Evolutionary conservation across 225 moss, liverwort and hornwort genomes (phyloP), one percentile per base, ranked within the genome.

Genomic region (Polytrichum commune): DNA sequence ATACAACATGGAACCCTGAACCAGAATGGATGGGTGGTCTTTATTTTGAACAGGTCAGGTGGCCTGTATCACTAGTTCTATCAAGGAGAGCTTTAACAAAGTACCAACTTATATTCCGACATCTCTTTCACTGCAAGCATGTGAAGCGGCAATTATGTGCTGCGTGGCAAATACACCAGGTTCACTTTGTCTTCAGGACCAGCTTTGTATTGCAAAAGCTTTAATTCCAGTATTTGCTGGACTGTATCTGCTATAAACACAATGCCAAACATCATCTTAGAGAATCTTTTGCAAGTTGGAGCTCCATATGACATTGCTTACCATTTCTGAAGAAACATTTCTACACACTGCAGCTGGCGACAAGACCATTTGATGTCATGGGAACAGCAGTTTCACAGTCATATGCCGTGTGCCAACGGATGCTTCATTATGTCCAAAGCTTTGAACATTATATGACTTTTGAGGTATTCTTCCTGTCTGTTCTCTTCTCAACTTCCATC

Each of bases 371-470:
- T 62, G 81, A 90, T 79, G 80, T 89, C 71, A 74, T 81, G 29
- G 95, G 91, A 55, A 90, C 92, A 60, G 89, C 95, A 29, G 84
- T 98, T 74, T 85, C 90, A 64, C 77, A 81, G 57, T 98, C 97
- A 10, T 98, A 98, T 73, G 95, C 90, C 38, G 68, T 93, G 53
- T 98, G 97, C 79, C 97, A 98, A 74, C 86, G 91, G 74, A 98
- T 98, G 97, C 81, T 98, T 53, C 97, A 98, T 76, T 98, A 91
- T 80, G 84, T 98, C 71, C 97, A 94, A 79, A 93, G 90, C 69
- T 90, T 93, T 70, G 92, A 98, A 81, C 97, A 98, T 77, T 98
- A 98, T 78, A 88, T 98, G 91, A 93, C 97, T 56, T 95, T 98
- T 84, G 97, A 98, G 93, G 92, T 92, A 67, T 78, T 30, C 5